These are phyloP conservation scores for Xylariaceae sp. DNA, from an alignment of 2,329 filamentous ascomycete genomes.

Conservation along the genomic window DNA sequence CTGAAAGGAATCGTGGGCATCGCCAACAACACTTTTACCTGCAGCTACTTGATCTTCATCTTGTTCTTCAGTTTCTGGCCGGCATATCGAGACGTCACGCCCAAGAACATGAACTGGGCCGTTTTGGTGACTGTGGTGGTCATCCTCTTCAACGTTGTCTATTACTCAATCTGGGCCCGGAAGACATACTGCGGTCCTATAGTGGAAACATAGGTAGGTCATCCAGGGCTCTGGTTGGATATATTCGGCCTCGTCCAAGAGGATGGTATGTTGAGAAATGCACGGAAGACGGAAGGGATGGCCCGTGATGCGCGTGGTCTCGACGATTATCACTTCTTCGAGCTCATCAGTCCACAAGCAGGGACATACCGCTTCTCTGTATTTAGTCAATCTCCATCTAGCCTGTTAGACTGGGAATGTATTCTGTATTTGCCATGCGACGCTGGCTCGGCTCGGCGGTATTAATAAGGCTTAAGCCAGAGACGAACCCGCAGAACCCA, in stretches of 20 bases:
- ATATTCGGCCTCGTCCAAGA: not conserved
- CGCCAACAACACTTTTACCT: constrained; percentile 17
- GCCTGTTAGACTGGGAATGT: too few relatives aligned
- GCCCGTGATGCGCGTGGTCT: too few relatives aligned
- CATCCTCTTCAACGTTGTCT: constrained; percentile 21
- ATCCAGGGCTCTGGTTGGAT: not conserved
- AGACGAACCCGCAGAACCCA: too few relatives aligned
- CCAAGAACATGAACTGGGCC: constrained; percentile 21
- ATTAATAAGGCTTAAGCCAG: too few relatives aligned
- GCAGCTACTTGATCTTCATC: constrained; percentile 15
- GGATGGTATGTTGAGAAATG: not conserved
- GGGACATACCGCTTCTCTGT: too few relatives aligned
- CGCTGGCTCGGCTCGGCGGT: too few relatives aligned
- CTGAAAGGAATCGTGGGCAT: constrained; percentile 14
- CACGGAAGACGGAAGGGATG: too few relatives aligned
- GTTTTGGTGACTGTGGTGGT: constrained; percentile 18
- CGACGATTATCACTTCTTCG: too few relatives aligned
- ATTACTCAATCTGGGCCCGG: constrained; percentile 22
- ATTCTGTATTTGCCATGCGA: too few relatives aligned
- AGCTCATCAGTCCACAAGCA: too few relatives aligned
- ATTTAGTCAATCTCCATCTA: too few relatives aligned
- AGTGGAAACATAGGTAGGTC: constrained; percentile 11
- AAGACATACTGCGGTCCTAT: constrained; percentile 19
- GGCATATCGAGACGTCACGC: constrained; percentile 14
- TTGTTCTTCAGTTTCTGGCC: constrained; percentile 27